phyloP scores from a whole-genome alignment of 2,329 filamentous ascomycete genomes.

The Phoma sp. region DNA sequence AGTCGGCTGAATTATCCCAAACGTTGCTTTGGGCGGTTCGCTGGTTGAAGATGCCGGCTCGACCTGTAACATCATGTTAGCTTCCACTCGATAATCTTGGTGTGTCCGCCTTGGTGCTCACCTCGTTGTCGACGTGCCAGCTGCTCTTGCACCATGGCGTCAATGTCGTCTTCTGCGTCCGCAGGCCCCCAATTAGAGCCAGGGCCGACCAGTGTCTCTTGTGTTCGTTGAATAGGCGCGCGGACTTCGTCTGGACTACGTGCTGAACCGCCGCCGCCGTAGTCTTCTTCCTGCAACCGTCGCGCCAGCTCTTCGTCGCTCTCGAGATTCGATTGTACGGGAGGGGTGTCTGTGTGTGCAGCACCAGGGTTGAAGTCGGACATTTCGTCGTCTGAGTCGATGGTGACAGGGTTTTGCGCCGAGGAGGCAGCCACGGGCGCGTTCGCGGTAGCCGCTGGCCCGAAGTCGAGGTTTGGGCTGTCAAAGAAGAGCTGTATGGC shows the following conservation, averaged over 20 bases:
- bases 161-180: conserved; percentile 61
- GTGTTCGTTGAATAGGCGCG: conserved; percentile 89
- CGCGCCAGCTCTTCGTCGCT: conserved; percentile 95
- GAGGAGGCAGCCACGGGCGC: conserved; percentile 49
- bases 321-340: conserved; percentile 62
- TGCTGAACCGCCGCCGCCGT: conserved; percentile 60
- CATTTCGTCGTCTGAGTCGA: conserved; percentile 79
- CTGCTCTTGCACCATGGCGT: conserved; percentile 70
- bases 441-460: conserved; percentile 46
- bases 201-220: conserved; percentile 87
- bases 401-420: conserved; percentile 67
- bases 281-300: conserved; percentile 90
- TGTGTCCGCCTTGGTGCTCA: conserved; percentile 30
- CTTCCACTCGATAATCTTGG: neutral
- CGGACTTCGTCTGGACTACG: conserved; percentile 69
- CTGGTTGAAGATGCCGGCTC: conserved; percentile 75
- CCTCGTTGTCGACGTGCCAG: conserved; percentile 58
- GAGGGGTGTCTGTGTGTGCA: conserved; percentile 40
- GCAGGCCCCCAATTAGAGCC: conserved; percentile 60
- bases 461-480: conserved; percentile 74
- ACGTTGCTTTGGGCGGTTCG: conserved; percentile 62
- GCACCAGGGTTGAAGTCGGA: conserved; percentile 56
- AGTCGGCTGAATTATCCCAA: conserved; percentile 62
- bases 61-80: conserved; percentile 41
- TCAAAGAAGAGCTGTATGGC: conserved; percentile 92